Conservation (phyloP, 768 basidiomycete genomes). For the Mrakia blollopis region DNA sequence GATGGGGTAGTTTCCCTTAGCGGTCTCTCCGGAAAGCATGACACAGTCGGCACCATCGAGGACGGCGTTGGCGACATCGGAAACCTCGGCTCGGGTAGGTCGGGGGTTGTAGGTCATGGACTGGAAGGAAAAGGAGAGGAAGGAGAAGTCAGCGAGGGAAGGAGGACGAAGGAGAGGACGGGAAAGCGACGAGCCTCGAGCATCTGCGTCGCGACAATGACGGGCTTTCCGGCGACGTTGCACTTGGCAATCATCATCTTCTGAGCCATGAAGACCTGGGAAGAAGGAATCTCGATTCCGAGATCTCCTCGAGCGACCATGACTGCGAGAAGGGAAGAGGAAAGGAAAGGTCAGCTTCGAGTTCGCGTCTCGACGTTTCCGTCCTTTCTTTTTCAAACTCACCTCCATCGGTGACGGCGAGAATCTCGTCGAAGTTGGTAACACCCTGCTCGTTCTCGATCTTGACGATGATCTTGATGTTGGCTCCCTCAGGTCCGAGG, state of each 20-base stretch:
- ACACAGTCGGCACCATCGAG: constrained; percentile 98
- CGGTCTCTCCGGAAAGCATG: constrained; percentile 99
- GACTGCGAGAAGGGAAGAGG: constrained; percentile 49
- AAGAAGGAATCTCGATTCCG: constrained; percentile 99
- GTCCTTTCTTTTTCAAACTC: neutral
- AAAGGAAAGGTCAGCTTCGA: neutral
- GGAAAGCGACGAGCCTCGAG: constrained; percentile 52
- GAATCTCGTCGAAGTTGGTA: constrained; percentile 96
- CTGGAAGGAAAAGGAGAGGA: constrained; percentile 46
- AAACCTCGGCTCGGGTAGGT: constrained; percentile 97
- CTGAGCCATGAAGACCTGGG: constrained; percentile 97
- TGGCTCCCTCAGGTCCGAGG: constrained; percentile 88
- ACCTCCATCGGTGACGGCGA: constrained; percentile 80
- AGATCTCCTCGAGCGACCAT: constrained; percentile 99
- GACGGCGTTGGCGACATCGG: constrained; percentile 98
- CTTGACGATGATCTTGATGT: constrained; percentile 98
- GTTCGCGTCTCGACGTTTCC: neutral
- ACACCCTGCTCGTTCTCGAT: constrained; percentile 99
- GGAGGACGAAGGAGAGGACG: neutral
- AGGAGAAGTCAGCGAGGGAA: constrained; percentile 31
- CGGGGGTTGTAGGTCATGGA: constrained; percentile 99
- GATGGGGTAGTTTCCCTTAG: constrained; percentile 93
- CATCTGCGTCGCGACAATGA: constrained; percentile 79
- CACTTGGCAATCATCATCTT: constrained; percentile 86
- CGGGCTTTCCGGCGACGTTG: constrained; percentile 95